These are phyloP conservation scores for Cymbopogon citratus DNA, from an alignment of 176 grass and related monocot genomes.

Conservation along the genomic window DNA sequence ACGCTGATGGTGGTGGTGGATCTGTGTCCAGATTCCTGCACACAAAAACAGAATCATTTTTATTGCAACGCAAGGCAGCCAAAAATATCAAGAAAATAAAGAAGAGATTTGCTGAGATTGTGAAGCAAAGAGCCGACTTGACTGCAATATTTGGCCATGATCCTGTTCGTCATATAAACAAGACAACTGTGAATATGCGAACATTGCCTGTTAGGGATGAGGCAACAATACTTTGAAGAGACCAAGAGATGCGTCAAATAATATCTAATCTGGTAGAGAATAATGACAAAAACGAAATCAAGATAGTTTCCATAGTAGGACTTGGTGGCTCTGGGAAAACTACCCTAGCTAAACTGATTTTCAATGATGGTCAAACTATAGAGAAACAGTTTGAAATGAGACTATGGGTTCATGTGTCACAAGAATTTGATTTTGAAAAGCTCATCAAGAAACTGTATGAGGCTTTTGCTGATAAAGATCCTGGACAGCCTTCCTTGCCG, in stretches of 20 bases:
- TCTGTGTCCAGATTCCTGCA: background rate
- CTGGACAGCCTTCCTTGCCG: background rate
- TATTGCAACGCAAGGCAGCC: background rate
- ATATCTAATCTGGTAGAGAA: background rate
- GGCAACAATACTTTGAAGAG: background rate
- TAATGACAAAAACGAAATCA: background rate
- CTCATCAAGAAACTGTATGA: background rate
- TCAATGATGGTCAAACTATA: background rate
- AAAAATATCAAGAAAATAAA: background rate
- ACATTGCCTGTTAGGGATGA: too few relatives aligned
- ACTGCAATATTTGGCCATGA: background rate
- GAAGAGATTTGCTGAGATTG: background rate
- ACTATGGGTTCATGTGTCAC: constrained; percentile 30
- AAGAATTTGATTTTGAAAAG: background rate
- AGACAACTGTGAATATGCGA: background rate
- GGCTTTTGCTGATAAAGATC: background rate
- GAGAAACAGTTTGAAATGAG: background rate
- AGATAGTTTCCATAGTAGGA: background rate
- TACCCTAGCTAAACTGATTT: constrained; percentile 7
- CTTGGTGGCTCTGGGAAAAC: constrained; percentile 33
- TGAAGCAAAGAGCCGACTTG: background rate
- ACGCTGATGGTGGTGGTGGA: background rate
- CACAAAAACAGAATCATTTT: too few relatives aligned
- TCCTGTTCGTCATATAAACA: background rate
- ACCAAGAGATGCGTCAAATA: background rate